These are phyloP conservation scores for Colletotrichum theobromicola DNA, from an alignment of 2,329 filamentous ascomycete genomes.

Conservation along the genomic window DNA sequence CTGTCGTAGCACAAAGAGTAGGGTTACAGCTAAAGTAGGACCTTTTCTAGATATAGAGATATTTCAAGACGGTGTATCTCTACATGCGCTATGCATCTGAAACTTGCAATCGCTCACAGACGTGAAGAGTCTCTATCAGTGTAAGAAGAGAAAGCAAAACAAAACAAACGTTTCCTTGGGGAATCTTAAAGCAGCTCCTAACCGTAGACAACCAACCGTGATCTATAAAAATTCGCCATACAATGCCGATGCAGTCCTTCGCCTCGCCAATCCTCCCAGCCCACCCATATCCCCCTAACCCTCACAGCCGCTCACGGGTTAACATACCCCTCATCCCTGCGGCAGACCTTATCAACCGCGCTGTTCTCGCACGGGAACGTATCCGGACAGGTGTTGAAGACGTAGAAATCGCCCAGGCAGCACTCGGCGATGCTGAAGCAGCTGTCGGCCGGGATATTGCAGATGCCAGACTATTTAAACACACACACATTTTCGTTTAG, in stretches of 20 bases:
- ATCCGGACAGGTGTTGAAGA: not conserved
- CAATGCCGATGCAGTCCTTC: rapidly evolving
- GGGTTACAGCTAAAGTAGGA: rapidly evolving
- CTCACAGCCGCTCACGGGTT: not conserved
- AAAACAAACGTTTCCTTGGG: not conserved
- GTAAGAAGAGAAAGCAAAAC: no score
- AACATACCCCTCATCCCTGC: not conserved
- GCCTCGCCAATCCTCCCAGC: not conserved
- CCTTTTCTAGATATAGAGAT: not conserved
- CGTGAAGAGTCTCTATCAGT: no score
- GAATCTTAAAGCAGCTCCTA: not conserved
- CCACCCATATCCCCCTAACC: no score
- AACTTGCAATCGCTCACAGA: no score
- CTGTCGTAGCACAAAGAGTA: rapidly evolving
- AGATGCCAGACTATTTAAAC: not conserved
- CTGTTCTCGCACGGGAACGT: not conserved
- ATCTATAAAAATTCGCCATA: rapidly evolving
- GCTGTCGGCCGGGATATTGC: not conserved
- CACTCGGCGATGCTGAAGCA: not conserved
- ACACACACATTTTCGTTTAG: not conserved
- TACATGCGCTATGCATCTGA: no score
- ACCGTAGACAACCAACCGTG: not conserved
- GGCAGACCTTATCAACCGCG: not conserved
- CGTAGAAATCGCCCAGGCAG: not conserved
- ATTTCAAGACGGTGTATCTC: rapidly evolving